Base-by-base conservation (phyloP, 2,329 filamentous ascomycete genomes). In the Neopestalotiopsis sp. region DNA sequence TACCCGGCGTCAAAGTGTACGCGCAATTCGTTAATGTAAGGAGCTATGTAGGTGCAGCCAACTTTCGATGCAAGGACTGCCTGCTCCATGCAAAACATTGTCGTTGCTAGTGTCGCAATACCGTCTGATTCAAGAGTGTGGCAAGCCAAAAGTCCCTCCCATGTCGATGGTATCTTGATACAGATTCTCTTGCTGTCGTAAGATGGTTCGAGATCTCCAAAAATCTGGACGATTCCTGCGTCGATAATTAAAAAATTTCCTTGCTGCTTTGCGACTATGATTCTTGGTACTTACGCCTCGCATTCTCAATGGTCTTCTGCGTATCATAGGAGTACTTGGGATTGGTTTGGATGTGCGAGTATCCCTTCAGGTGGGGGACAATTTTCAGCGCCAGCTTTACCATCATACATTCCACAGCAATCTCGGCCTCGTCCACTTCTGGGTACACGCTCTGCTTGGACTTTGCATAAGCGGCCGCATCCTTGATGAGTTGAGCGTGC, bases 1-100 rank as follows among this genome's bases (percentile, higher is more conserved):
- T 75, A 87, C 83, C 77, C 80, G 13, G 79, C 73, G 57, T 88
- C 86, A 68, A 90, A 88, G 73, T 91, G 89, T 5, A 90, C 89
- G 71, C 86, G 87, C 56, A 92, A 79, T 71, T 91, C 89, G 74
- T 91, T 91, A 38, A 91, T 87, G 70, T 91, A 92, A 0, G 90
- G 90, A 0, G 89, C 88, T 58, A 92, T 87, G 73, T 91, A 91
- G 0, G 84, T 85, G 72, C 89, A 91, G 4, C 84, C 82, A 0
- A 84, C 86, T 64, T 89, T 85, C 1, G 83, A 86, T 0, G 90
- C 89, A 1, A 90, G 79, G 1, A 82, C 81, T 0, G 88, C 89
- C 74, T 68, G 69, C 59, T 70, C 67, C 69, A 70, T 68, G 58
- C 86, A 87, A 73, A 91, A 92, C 62, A 92, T 80, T 1, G 88